Evolutionary conservation across 179 eudicot genomes (phyloP).

Genomic region (Silene coronaria): DNA sequence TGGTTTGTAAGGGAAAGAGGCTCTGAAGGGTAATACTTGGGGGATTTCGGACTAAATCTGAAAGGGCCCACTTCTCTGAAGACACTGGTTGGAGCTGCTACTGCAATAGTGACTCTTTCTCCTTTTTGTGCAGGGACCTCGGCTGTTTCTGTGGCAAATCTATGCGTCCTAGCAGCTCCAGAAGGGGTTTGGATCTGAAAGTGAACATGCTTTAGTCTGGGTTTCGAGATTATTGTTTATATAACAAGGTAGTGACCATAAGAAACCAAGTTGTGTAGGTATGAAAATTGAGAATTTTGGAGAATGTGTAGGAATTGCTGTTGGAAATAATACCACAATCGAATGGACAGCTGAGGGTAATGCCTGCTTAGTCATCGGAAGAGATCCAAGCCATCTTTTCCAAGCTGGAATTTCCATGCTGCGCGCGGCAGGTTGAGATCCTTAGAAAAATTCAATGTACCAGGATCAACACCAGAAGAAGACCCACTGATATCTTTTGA

Average conservation of each 20-base stretch:
- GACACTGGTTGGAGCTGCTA: slow-evolving; percentile 77
- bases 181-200: slow-evolving; percentile 83
- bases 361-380: slow-evolving; percentile 58
- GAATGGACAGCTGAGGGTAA: slow-evolving; percentile 92
- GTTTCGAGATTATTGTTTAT: neutral
- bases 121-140: slow-evolving; percentile 95
- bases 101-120: slow-evolving; percentile 85
- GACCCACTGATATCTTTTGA: slow-evolving; percentile 16
- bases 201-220: slow-evolving; percentile 5
- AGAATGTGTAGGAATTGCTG: neutral
- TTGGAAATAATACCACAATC: slow-evolving; percentile 53
- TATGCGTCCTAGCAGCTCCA: slow-evolving; percentile 80
- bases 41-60: slow-evolving; percentile 62
- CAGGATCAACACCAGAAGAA: slow-evolving; percentile 61
- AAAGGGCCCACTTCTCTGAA: slow-evolving; percentile 79
- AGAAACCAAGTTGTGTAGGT: neutral
- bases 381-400: slow-evolving; percentile 79
- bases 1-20: slow-evolving; percentile 88
- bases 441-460: slow-evolving; percentile 77
- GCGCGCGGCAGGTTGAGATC: slow-evolving; percentile 98
- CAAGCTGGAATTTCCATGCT: slow-evolving; percentile 98
- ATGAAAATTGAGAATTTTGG: neutral
- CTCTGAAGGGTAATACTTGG: slow-evolving; percentile 72
- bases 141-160: slow-evolving; percentile 85
- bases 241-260: neutral